A percentile compares a stretch with the other conserved stretches of the same genome.
These are phyloP conservation scores for Penicillium maclennaniae DNA, from an alignment of 495 filamentous ascomycete species.

Conservation along the genomic window DNA sequence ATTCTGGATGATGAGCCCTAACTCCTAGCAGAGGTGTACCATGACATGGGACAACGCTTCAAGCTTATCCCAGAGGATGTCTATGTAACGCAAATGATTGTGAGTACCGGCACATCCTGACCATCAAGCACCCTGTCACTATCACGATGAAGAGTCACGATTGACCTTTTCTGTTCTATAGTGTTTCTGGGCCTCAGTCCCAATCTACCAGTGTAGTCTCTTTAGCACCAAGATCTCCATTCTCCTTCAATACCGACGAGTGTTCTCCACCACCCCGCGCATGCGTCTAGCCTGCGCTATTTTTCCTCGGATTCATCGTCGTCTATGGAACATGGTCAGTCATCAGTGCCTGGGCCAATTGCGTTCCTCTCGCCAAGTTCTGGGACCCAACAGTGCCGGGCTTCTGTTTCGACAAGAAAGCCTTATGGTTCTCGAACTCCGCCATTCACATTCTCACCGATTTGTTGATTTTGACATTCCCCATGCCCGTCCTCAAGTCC, in stretches of 20 bases:
- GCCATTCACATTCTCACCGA: constrained; percentile 46
- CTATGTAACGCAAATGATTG: constrained; percentile 32
- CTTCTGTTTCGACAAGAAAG: constrained; percentile 33
- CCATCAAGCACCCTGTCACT: too few relatives aligned
- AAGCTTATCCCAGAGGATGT: constrained; percentile 16
- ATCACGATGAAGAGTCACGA: not conserved
- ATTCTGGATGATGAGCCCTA: not conserved
- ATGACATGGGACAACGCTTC: constrained; percentile 38
- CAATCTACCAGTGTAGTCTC: constrained; percentile 33
- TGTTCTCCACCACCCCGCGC: constrained; percentile 32
- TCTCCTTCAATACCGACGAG: constrained; percentile 36
- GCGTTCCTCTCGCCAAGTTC: constrained; percentile 33
- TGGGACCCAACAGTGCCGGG: constrained; percentile 29
- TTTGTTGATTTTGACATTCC: constrained; percentile 43
- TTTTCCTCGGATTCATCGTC: constrained; percentile 27
- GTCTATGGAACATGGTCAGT: constrained; percentile 39
- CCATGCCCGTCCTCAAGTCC: constrained; percentile 44
- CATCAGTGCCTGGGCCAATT: constrained; percentile 34
- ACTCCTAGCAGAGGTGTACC: constrained; percentile 26
- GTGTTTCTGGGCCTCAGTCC: constrained; percentile 37
- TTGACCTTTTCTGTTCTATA: constrained; percentile 4
- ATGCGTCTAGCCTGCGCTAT: constrained; percentile 37
- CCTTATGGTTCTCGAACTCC: constrained; percentile 39
- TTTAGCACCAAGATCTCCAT: constrained; percentile 37
- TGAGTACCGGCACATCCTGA: constrained; percentile 8